Conservation (phyloP, 441 rosid genomes). For the Pelargonium myrrhifolium region DNA sequence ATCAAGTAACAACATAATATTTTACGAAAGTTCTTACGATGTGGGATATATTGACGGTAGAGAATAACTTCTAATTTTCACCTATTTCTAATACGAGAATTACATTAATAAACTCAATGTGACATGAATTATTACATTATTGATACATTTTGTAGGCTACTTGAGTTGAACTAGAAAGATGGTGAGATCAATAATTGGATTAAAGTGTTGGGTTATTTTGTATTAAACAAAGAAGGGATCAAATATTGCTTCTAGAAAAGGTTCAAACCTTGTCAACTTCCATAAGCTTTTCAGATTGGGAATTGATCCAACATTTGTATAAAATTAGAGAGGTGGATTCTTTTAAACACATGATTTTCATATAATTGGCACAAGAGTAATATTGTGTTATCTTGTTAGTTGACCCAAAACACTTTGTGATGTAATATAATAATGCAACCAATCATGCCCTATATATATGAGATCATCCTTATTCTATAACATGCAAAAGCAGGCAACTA, state of each 20-base stretch:
- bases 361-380: constrained; percentile 1
- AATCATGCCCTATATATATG: neutral
- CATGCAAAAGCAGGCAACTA: neutral
- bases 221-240: neutral
- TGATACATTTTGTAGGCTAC: no score
- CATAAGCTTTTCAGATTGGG: constrained; percentile 1
- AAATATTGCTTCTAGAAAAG: constrained; percentile 2
- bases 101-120: no score
- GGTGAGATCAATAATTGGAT: neutral
- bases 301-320: neutral
- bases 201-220: neutral
- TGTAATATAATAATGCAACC: neutral
- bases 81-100: no score
- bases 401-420: neutral
- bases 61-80: no score
- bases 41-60: no score
- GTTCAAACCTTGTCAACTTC: constrained; percentile 1
- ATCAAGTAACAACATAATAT: no score
- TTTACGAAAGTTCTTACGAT: no score
- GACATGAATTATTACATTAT: no score
- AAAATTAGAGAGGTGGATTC: neutral
- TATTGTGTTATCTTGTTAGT: neutral
- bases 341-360: neutral
- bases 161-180: neutral
- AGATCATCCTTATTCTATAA: neutral